phyloP scores from a whole-genome alignment of 2,329 filamentous ascomycete genomes.

The Elsinoe batatas region DNA sequence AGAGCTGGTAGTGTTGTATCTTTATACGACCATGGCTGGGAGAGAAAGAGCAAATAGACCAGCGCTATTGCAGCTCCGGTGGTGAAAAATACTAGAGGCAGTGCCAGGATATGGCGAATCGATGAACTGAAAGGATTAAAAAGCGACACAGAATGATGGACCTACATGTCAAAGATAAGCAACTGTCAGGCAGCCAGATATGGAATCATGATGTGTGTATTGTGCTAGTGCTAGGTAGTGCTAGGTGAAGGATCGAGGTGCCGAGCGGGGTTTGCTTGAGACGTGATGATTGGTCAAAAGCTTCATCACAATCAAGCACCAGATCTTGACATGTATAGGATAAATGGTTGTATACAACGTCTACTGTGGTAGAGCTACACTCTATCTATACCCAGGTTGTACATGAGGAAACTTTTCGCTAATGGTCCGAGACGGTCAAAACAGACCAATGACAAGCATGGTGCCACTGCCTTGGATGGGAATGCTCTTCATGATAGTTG shows the following conservation, averaged over 20 bases:
- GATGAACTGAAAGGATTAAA: background rate
- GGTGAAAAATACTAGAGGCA: background rate
- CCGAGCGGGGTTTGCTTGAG: background rate
- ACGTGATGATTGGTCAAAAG: background rate
- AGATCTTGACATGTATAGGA: background rate
- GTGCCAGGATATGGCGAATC: background rate
- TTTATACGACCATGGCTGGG: slow-evolving; percentile 9
- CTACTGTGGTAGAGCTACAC: background rate
- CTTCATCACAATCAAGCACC: background rate
- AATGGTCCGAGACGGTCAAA: background rate
- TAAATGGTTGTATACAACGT: background rate
- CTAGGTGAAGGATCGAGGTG: slow-evolving; percentile 1
- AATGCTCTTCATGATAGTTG: background rate
- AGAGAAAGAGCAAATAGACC: background rate
- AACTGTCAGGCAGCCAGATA: background rate
- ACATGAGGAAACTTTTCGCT: background rate
- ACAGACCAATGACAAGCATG: slow-evolving; percentile 6
- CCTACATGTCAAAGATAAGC: slow-evolving; percentile 2
- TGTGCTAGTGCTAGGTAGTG: background rate
- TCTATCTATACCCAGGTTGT: background rate
- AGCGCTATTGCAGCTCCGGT: background rate
- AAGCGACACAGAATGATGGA: background rate
- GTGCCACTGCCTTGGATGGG: background rate
- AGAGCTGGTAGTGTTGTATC: background rate
- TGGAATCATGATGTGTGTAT: background rate